Evolutionary conservation across 2,329 filamentous ascomycete species (phyloP).

Genomic region (Pseudocercospora crystallina): DNA sequence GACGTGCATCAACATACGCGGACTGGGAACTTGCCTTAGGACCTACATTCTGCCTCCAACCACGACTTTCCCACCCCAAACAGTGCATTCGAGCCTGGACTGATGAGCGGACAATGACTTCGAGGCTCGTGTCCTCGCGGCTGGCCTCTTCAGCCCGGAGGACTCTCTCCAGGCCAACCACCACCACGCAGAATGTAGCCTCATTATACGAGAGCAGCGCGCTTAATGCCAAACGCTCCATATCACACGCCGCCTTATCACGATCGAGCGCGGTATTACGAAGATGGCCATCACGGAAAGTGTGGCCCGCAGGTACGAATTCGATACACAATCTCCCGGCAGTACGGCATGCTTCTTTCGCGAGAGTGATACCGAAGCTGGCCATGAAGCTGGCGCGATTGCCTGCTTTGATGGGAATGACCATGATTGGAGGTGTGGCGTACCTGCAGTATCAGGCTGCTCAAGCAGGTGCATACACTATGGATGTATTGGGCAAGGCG

Average conservation of each 20-base stretch:
- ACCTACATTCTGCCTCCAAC: too few species aligned
- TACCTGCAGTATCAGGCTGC: constrained; percentile 95
- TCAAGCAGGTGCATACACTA: constrained; percentile 75
- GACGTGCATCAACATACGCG: too few species aligned
- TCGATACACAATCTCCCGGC: constrained; percentile 77
- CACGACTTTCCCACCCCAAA: too few species aligned
- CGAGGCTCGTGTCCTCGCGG: constrained; percentile 72
- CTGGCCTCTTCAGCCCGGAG: constrained; percentile 66
- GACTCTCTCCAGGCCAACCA: constrained; percentile 47
- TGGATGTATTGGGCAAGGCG: constrained; percentile 72
- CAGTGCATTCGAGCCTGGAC: background rate
- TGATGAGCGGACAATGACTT: constrained; percentile 31
- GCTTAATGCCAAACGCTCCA: constrained; percentile 23
- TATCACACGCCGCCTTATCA: constrained; percentile 29
- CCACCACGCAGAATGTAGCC: constrained; percentile 33
- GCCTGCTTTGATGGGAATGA: constrained; percentile 87
- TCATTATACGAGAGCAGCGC: constrained; percentile 18
- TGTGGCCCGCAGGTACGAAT: constrained; percentile 76
- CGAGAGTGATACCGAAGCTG: constrained; percentile 74
- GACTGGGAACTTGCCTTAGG: too few species aligned
- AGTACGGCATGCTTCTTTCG: constrained; percentile 64
- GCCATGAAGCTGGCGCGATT: constrained; percentile 85
- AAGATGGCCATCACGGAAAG: constrained; percentile 48
- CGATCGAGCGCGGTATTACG: constrained; percentile 19
- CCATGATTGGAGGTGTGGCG: constrained; percentile 80